These are phyloP conservation scores for Sanghuangporus baumii DNA, from an alignment of 1,284 basidiomycete species.

Conservation along the genomic window DNA sequence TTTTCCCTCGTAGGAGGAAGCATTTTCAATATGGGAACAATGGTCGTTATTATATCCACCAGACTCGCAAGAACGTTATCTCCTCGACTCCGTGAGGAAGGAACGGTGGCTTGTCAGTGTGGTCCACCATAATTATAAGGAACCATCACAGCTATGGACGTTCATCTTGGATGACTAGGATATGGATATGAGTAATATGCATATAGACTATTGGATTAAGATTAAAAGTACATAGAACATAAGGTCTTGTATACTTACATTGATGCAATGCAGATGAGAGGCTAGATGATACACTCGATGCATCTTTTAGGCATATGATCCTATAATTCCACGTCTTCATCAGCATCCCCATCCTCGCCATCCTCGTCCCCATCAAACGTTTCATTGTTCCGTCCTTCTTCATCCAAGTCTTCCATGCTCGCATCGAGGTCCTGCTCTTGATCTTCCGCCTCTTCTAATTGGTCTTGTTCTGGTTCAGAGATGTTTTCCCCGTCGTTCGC, in stretches of 20 bases:
- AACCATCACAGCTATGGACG: conserved; percentile 77
- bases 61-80: conserved; percentile 61
- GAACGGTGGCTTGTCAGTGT: conserved; percentile 90
- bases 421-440: conserved; percentile 54
- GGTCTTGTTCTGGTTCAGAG: conserved; percentile 29
- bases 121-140: conserved; percentile 92
- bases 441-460: conserved; percentile 29
- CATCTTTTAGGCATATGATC: not conserved
- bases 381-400: conserved; percentile 35
- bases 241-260: not conserved
- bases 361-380: conserved; percentile 33
- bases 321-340: conserved; percentile 30
- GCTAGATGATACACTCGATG: not conserved
- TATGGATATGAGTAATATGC: not conserved
- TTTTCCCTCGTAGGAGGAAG: conserved; percentile 69
- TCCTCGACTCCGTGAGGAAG: conserved; percentile 70
- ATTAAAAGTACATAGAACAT: not conserved
- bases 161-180: conserved; percentile 54
- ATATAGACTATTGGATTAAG: not conserved
- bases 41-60: conserved; percentile 90
- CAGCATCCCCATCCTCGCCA: conserved; percentile 34
- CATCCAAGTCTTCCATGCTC: conserved; percentile 69
- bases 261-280: not conserved
- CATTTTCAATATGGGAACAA: conserved; percentile 93
- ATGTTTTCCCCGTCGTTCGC: conserved; percentile 31